Base-by-base conservation (phyloP, 805 yeast genomes). In the Candida glaebosa region DNA sequence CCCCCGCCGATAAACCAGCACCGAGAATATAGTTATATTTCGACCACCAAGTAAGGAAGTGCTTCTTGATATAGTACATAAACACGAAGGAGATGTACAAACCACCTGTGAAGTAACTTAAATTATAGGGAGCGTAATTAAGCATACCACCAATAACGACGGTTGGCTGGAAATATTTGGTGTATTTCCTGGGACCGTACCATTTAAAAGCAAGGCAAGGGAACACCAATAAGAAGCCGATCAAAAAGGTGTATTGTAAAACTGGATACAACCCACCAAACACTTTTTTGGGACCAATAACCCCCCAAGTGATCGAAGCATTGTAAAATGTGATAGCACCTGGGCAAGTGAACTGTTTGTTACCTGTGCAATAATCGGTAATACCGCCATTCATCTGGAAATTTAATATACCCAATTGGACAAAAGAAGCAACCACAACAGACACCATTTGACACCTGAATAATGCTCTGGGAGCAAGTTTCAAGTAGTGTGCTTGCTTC, bases 301-400 rank as follows among this genome's bases (percentile, higher is more conserved):
- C 72, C 40, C 86, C 87, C 87, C 87, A 82, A 37, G 79, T 58
- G 17, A 82, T 69, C 0, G 84, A 73, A 2, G 86, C 77, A 28
- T 73, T 67, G 60, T 65, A 79, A 54, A 75, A 78, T 1, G 53
- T 50, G 12, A 43, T 52, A 5, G 63, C 49, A 19, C 41, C 39
- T 24, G 65, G 63, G 44, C 66, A 61, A 7, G 73, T 67, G 54
- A 78, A 79, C 37, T 65, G 65, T 3, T 51, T 45, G 46, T 78
- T 81, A 18, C 63, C 43, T 1, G 56, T 46, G 56, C 87, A 82
- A 40, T 54, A 57, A 36, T 49, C 60, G 9, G 51, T 34, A 47
- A 48, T 63, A 42, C 48, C 40, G 31, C 62, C 64, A 65, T 18
- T 57, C 53, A 53, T 61, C 51, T 31, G 51, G 56, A 50, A 69